Base-by-base conservation (phyloP, 2,329 filamentous ascomycete genomes). In the Pseudocercospora crystallina region DNA sequence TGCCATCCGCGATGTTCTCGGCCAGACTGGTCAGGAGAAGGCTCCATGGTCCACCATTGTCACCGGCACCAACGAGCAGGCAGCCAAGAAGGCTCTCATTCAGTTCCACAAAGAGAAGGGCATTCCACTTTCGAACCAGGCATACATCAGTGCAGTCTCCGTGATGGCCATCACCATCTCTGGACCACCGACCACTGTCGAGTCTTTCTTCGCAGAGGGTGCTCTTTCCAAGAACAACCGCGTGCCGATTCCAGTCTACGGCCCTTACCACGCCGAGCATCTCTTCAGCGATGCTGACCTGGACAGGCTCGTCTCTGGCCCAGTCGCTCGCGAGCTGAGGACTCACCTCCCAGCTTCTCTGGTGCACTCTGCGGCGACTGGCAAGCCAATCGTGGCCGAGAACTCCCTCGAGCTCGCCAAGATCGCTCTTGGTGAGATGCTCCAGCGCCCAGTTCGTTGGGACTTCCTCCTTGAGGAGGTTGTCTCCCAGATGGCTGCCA, bases 41-140 rank as follows among this genome's bases (percentile, higher is more conserved):
- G 77, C 83, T 57, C 80, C 80, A 62, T 89, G 85, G 85, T 85
- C 84, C 7, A 82, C 80, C 50, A 80, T 87, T 56, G 76, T 87
- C 46, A 75, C 82, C n/a, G 78, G 76, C 38, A 71, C 78, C 37
- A 76, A 72, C 37, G 78, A 83, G 56, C 66, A 74, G 32, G 72
- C 77, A 14, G 79, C 79, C 4, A 76, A 73, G 60, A 70, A 69
- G 36, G 73, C 76, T 11, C 72, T 87, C 8, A 70, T 69, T 37
- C 72, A 76, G n/a, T 87, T 86, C 70, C 79, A 86, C 67, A 65
- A 73, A 51, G 68, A 76, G 39, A 76, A 80, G 63, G 72, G 71
- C 34, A 77, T 81, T 51, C 70, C 79, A 36, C 68, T 68, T 13
- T 76, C 78, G 38, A 77, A 71, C 49, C 76, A 72, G 56, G 78